Evolutionary conservation across 805 yeast genomes (phyloP).

Genomic region (Saturnispora gosingensis): DNA sequence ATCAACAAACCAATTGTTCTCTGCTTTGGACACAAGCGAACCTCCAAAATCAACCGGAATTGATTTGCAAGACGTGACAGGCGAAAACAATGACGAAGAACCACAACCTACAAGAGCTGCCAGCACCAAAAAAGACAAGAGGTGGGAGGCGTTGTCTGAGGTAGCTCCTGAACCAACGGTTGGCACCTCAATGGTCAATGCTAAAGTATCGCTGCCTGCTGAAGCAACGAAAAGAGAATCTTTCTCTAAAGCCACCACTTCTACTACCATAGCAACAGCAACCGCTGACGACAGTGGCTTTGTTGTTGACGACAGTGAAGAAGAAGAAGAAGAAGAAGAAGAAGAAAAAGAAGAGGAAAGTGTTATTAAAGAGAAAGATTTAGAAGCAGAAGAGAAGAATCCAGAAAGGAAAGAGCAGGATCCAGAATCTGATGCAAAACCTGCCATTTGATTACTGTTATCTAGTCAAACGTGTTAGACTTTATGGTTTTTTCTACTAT

Average conservation of each 20-base stretch:
- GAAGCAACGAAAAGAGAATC: background rate
- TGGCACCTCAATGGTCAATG: conserved; percentile 3
- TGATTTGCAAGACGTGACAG: conserved; percentile 4
- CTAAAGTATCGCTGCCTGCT: background rate
- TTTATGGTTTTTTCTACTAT: background rate
- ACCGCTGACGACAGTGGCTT: conserved; percentile 35
- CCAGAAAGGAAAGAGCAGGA: background rate
- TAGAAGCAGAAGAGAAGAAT: background rate
- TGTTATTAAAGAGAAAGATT: background rate
- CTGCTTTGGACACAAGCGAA: conserved; percentile 1
- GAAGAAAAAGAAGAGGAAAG: conserved; percentile 34
- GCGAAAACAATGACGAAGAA: background rate
- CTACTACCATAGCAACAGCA: background rate
- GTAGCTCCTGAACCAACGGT: conserved; percentile 32
- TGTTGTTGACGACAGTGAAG: conserved; percentile 43
- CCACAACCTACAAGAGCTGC: background rate
- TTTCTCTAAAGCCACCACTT: background rate
- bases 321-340: conserved; percentile 30
- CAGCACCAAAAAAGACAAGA: conserved; percentile 20
- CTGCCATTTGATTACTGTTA: background rate
- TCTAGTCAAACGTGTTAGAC: background rate
- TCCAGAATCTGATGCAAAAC: background rate
- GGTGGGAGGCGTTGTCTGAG: conserved; percentile 37
- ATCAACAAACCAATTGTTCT: conserved; percentile 13
- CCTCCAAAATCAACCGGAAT: background rate